Evolutionary conservation across 2,329 filamentous ascomycete species (phyloP).

Genomic region (Onygenales sp.): DNA sequence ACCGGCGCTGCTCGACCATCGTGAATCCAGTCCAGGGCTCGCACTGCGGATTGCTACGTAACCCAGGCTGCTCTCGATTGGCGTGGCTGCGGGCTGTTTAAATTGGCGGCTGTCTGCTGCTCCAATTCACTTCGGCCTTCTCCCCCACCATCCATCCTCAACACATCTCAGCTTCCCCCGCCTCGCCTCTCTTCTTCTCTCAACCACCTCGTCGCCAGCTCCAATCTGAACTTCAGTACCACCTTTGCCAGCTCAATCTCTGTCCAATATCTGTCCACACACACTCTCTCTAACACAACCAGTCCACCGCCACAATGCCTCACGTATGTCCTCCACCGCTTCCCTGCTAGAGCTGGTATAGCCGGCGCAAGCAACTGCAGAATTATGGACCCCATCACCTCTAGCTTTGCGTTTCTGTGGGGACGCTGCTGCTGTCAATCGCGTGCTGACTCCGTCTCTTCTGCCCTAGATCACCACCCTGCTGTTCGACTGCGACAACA

Average conservation of each 20-base stretch:
- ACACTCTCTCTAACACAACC: not conserved
- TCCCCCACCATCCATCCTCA: too few species aligned
- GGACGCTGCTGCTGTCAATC: not conserved
- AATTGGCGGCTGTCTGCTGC: too few species aligned
- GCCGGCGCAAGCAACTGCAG: not conserved
- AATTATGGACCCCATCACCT: not conserved
- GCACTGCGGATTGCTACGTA: too few species aligned
- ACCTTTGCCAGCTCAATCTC: not conserved
- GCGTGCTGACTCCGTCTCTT: constrained; percentile 6
- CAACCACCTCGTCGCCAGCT: not conserved
- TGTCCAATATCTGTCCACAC: not conserved
- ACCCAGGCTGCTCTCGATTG: too few species aligned
- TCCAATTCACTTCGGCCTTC: too few species aligned
- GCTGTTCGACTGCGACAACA: constrained; percentile 75
- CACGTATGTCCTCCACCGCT: constrained; percentile 1
- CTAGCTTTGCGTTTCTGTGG: not conserved
- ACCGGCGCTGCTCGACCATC: too few species aligned
- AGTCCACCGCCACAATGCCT: constrained; percentile 3
- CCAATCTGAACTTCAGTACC: not conserved
- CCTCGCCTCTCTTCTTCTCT: not conserved
- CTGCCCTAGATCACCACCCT: constrained; percentile 53
- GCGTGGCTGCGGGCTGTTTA: too few species aligned
- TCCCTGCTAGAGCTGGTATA: not conserved
- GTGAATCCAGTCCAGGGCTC: too few species aligned
- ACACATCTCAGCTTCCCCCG: not conserved